Conservation (phyloP, 192 early-diverging fungal genomes). For the Piromyces finnis region DNA sequence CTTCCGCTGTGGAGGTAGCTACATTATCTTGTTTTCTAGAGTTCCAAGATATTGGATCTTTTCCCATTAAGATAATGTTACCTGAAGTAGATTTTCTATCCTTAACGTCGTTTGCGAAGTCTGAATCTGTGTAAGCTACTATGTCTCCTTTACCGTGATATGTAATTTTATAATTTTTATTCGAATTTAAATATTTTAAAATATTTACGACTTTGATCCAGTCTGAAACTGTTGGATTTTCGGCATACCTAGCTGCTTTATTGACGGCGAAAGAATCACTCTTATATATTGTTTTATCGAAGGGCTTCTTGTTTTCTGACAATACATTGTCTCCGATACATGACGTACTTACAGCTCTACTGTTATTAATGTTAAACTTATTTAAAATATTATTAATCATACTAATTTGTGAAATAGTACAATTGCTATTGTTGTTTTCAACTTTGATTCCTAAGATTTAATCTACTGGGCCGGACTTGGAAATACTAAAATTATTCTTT, state of each 20-base stretch:
- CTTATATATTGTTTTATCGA: not conserved
- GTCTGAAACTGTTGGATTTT: not conserved
- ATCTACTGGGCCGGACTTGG: not conserved
- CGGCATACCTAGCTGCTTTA: not conserved
- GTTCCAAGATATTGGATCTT: not conserved
- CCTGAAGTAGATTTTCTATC: not conserved
- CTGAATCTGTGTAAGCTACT: not conserved
- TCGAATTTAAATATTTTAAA: not conserved
- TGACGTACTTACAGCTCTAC: not conserved
- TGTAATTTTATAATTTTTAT: not conserved
- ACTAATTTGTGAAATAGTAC: not conserved
- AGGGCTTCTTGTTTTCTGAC: not conserved
- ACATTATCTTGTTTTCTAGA: too few relatives aligned
- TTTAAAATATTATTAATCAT: too few relatives aligned
- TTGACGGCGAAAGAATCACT: not conserved
- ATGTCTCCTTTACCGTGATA: not conserved
- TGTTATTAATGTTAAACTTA: too few relatives aligned
- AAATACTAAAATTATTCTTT: too few relatives aligned
- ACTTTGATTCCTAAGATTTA: not conserved
- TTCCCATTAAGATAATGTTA: not conserved
- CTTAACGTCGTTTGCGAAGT: not conserved
- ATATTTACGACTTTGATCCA: not conserved
- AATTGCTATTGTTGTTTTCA: not conserved
- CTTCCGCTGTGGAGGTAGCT: too few relatives aligned
- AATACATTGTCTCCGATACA: not conserved